These are phyloP conservation scores for Leonotis leonurus DNA, from an alignment of 257 asterid species.

Conservation along the genomic window DNA sequence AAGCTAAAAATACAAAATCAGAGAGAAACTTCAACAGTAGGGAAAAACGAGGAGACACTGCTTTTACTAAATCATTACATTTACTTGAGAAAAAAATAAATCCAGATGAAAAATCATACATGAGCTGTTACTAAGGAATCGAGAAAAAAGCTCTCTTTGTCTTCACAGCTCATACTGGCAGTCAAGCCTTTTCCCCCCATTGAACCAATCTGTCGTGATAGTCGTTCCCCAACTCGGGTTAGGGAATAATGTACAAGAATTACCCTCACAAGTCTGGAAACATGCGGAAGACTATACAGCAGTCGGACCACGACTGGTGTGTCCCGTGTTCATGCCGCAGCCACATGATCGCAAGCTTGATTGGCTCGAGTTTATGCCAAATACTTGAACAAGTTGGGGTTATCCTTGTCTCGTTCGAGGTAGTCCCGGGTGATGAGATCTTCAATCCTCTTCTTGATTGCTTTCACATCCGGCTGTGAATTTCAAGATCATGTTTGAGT, in stretches of 20 bases:
- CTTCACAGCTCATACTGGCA: slow-evolving; percentile 2
- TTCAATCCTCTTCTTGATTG: slow-evolving; percentile 96
- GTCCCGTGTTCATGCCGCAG: slow-evolving; percentile 1
- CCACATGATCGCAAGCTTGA: background rate
- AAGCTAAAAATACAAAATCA: no score
- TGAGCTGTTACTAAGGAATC: background rate
- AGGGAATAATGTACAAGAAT: slow-evolving; percentile 26
- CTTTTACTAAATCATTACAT: slow-evolving; percentile 17
- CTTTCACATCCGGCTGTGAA: slow-evolving; percentile 88
- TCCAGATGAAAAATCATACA: slow-evolving; percentile 9
- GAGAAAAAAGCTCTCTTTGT: slow-evolving; percentile 15
- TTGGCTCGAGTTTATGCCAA: slow-evolving; percentile 62
- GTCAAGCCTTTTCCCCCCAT: slow-evolving; percentile 9
- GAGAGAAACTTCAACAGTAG: slow-evolving; percentile 3
- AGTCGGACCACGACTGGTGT: background rate
- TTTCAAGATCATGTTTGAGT: slow-evolving; percentile 2
- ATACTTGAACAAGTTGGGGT: slow-evolving; percentile 88
- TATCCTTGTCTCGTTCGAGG: slow-evolving; percentile 89
- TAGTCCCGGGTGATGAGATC: slow-evolving; percentile 92
- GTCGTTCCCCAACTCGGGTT: background rate
- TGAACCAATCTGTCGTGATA: background rate
- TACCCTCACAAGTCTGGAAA: slow-evolving; percentile 12
- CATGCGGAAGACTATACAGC: slow-evolving; percentile 19
- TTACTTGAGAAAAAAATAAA: slow-evolving; percentile 5
- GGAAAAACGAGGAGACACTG: background rate